phyloP scores from a whole-genome alignment of 495 filamentous ascomycete genomes.

The Penicillium arizonense region DNA sequence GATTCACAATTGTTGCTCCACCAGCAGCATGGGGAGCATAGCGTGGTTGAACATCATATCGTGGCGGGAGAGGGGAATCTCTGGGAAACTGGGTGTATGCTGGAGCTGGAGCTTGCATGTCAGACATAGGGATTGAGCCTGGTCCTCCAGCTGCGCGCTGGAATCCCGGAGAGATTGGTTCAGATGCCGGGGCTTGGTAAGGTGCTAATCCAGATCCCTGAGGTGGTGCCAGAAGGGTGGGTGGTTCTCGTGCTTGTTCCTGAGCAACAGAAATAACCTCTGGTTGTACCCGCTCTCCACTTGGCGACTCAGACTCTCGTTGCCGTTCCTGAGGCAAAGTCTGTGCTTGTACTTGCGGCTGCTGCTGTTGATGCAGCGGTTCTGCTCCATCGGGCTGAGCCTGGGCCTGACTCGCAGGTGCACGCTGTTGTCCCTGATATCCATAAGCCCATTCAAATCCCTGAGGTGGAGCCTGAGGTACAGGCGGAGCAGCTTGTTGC shows the following conservation, averaged over 20 bases:
- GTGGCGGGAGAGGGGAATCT: constrained; percentile 23
- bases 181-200: constrained; percentile 13
- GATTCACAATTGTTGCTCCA: constrained; percentile 20
- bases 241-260: not conserved
- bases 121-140: constrained; percentile 46
- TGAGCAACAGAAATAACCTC: not conserved
- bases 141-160: constrained; percentile 39
- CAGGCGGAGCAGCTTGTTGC: constrained; percentile 4
- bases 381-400: not conserved
- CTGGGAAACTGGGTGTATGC: constrained; percentile 27
- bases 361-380: not conserved
- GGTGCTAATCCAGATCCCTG: not conserved
- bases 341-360: not conserved
- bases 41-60: constrained; percentile 18
- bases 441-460: not conserved
- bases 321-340: too few species aligned
- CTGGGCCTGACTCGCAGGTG: too few species aligned
- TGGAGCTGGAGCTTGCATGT: constrained; percentile 39
- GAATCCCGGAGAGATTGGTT: constrained; percentile 40
- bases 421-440: too few species aligned
- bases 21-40: constrained; percentile 15
- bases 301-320: too few species aligned
- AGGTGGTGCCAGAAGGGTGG: not conserved
- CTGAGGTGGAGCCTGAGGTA: not conserved
- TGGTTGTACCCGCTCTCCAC: too few species aligned